Evolutionary conservation across 2,329 filamentous ascomycete species (phyloP).

Genomic region (Blastomyces silverae): DNA sequence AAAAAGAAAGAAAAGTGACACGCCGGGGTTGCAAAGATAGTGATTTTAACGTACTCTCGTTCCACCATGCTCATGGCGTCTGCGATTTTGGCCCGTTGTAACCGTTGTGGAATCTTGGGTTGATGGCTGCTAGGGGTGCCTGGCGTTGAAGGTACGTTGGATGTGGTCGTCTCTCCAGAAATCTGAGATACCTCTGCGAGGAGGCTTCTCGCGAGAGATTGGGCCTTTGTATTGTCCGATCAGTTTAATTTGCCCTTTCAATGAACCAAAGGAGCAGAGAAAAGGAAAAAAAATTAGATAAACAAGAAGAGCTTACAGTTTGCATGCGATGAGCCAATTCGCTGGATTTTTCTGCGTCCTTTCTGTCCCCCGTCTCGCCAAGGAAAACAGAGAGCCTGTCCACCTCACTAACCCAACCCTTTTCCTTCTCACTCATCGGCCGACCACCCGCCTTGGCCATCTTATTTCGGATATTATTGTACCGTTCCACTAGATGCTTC

Average conservation of each 20-base stretch:
- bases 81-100: slow-evolving; percentile 42
- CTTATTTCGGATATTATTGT: slow-evolving; percentile 41
- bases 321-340: slow-evolving; percentile 31
- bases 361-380: slow-evolving; percentile 24
- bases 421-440: slow-evolving; percentile 43
- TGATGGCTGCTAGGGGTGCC: slow-evolving; percentile 27
- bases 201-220: slow-evolving; percentile 35
- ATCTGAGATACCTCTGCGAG: slow-evolving; percentile 32
- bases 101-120: slow-evolving; percentile 35
- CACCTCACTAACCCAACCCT: slow-evolving; percentile 42
- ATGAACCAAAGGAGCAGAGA: background rate
- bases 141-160: slow-evolving; percentile 27
- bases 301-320: slow-evolving; percentile 30
- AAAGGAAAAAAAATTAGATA: background rate
- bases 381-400: slow-evolving; percentile 35
- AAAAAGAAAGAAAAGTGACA: background rate
- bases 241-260: background rate
- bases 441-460: slow-evolving; percentile 39
- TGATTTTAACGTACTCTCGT: slow-evolving; percentile 36
- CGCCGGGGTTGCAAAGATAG: background rate
- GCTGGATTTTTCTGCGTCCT: slow-evolving; percentile 17
- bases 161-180: slow-evolving; percentile 26
- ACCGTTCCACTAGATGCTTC: slow-evolving; percentile 36
- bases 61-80: slow-evolving; percentile 48
- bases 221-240: slow-evolving; percentile 27